Percentiles rank a stretch among this genome's conserved stretches.
phyloP scores from a whole-genome alignment of 164 flowering plant species.

The Platanus orientalis region DNA sequence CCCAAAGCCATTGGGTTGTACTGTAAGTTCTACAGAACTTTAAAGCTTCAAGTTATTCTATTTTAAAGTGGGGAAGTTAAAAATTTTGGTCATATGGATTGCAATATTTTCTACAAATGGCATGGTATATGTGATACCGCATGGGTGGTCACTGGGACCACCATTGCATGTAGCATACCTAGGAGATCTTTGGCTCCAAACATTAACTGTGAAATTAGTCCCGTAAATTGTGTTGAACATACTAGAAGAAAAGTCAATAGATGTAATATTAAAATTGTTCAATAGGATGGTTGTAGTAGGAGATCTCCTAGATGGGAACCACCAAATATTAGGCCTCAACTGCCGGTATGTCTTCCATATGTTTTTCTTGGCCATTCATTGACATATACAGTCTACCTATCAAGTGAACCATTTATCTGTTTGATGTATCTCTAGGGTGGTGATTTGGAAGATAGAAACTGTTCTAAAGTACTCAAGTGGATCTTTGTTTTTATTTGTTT shows the following conservation, averaged over 20 bases:
- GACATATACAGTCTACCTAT: background rate
- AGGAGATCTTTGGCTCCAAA: too few relatives aligned
- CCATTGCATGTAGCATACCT: too few relatives aligned
- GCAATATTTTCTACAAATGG: background rate
- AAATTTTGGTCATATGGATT: background rate
- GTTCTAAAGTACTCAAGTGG: background rate
- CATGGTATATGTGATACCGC: background rate
- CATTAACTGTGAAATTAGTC: background rate
- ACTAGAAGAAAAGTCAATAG: background rate
- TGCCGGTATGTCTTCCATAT: background rate
- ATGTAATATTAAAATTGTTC: background rate
- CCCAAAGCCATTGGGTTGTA: constrained; percentile 91
- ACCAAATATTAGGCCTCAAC: background rate
- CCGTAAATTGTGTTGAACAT: background rate
- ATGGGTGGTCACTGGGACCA: too few relatives aligned
- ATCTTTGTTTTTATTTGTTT: constrained; percentile 7
- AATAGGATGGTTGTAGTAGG: background rate
- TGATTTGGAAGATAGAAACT: background rate
- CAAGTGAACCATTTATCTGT: background rate
- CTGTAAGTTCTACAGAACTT: constrained; percentile 53
- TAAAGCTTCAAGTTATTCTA: background rate
- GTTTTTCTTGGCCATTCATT: background rate
- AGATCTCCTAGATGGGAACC: background rate
- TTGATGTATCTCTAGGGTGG: background rate
- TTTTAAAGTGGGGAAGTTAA: background rate